These are phyloP conservation scores for Mediolabrus comicus DNA, from an alignment of 108 stramenopile species.

Conservation along the genomic window DNA sequence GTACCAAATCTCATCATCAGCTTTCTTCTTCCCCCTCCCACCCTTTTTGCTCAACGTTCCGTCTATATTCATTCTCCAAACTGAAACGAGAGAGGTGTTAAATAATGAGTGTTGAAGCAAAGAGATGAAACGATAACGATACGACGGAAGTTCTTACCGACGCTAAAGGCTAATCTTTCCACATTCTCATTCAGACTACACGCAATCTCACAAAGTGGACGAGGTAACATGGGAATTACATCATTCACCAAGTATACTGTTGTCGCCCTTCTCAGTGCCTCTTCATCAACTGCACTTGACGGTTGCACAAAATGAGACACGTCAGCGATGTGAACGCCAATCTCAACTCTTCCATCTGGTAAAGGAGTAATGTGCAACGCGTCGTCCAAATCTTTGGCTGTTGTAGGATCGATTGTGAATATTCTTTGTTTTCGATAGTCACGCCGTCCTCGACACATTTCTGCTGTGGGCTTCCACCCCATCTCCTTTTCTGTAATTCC, in stretches of 20 bases:
- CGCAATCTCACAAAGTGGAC: constrained; percentile 89
- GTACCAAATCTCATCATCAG: constrained; percentile 78
- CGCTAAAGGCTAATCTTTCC: constrained; percentile 92
- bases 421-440: constrained; percentile 82
- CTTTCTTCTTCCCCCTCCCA: constrained; percentile 37
- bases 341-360: constrained; percentile 76
- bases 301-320: constrained; percentile 91
- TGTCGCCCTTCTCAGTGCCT: constrained; percentile 89
- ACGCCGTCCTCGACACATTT: constrained; percentile 66
- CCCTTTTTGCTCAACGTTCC: constrained; percentile 69
- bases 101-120: too few relatives aligned
- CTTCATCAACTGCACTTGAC: constrained; percentile 82
- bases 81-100: too few relatives aligned
- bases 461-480: constrained; percentile 83
- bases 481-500: constrained; percentile 42
- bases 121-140: too few relatives aligned
- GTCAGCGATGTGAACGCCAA: constrained; percentile 98
- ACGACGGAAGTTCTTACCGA: too few relatives aligned
- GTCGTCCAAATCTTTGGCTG: constrained; percentile 95
- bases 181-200: constrained; percentile 96
- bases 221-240: constrained; percentile 91
- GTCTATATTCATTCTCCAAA: constrained; percentile 93
- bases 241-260: constrained; percentile 96
- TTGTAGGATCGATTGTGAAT: constrained; percentile 96
- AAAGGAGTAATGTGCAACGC: constrained; percentile 84